These are phyloP conservation scores for Dendrobium catenatum DNA, from an alignment of 106 monocot species.

Conservation along the genomic window DNA sequence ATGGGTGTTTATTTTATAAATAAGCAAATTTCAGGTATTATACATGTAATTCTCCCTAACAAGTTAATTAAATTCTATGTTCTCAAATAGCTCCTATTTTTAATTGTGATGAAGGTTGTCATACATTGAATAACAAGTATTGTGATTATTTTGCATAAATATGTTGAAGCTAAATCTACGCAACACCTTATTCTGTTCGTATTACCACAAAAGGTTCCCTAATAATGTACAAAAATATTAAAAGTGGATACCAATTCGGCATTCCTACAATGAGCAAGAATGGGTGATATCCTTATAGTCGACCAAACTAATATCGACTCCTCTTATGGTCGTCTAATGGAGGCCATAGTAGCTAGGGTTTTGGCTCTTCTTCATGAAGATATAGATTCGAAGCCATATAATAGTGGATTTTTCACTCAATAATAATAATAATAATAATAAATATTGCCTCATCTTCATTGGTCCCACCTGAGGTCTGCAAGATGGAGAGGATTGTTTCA, in stretches of 20 bases:
- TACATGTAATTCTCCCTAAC: no score
- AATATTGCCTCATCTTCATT: neutral
- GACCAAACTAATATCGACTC: neutral
- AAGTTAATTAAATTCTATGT: neutral
- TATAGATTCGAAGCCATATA: no score
- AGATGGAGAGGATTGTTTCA: neutral
- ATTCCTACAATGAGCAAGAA: neutral
- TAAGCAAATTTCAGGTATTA: no score
- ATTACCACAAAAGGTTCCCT: neutral
- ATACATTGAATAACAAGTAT: neutral
- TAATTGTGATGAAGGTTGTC: neutral
- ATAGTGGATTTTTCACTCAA: no score
- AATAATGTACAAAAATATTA: neutral
- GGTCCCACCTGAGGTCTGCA: neutral
- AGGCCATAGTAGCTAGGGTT: no score
- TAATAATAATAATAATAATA: no score
- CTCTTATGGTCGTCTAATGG: neutral
- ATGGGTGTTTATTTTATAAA: no score
- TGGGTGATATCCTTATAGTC: neutral
- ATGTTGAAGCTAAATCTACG: no score
- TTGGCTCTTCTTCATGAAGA: no score
- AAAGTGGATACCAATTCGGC: neutral
- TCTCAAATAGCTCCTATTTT: neutral
- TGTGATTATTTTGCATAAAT: no score
- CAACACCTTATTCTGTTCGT: neutral